These are phyloP conservation scores for Saccharomycopsis crataegensis DNA, from an alignment of 1,139 yeast species.

Conservation along the genomic window DNA sequence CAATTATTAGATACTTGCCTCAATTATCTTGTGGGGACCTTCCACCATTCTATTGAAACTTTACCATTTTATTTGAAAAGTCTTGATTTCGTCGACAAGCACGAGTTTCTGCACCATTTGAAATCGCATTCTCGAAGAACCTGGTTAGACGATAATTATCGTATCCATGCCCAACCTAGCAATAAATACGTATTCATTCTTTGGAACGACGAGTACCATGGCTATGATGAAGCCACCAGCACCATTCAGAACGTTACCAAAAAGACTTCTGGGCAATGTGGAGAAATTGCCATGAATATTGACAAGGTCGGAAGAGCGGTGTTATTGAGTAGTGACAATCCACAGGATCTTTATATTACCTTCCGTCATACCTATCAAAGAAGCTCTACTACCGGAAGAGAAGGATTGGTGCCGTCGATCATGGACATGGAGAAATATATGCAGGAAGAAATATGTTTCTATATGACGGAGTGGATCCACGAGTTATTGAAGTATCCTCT, in stretches of 20 bases:
- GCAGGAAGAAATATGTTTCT: conserved; percentile 39
- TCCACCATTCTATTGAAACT: conserved; percentile 7
- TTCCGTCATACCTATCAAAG: background rate
- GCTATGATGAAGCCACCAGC: conserved; percentile 40
- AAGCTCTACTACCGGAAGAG: conserved; percentile 22
- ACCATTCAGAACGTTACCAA: conserved; percentile 12
- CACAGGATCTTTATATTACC: conserved; percentile 5
- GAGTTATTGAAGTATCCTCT: conserved; percentile 26
- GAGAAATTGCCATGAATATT: conserved; percentile 28
- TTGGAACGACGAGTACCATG: conserved; percentile 73
- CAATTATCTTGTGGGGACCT: conserved; percentile 14
- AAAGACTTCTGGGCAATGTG: conserved; percentile 26
- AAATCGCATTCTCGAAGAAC: background rate
- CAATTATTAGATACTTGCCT: conserved; percentile 7
- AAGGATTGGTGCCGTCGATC: conserved; percentile 53
- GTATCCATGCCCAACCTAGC: conserved; percentile 20
- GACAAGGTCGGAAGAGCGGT: conserved; percentile 33
- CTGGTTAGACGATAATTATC: conserved; percentile 11
- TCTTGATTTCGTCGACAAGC: conserved; percentile 3
- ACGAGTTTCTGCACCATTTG: conserved; percentile 2
- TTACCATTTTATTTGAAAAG: conserved; percentile 9
- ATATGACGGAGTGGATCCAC: conserved; percentile 44
- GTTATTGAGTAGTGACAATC: conserved; percentile 17
- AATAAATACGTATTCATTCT: conserved; percentile 41
- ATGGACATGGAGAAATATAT: conserved; percentile 40